Percentiles rank a stretch among this genome's conserved stretches.
Evolutionary conservation across 2,329 filamentous ascomycete species (phyloP).

Genomic region (Cyphellophora attinorum): DNA sequence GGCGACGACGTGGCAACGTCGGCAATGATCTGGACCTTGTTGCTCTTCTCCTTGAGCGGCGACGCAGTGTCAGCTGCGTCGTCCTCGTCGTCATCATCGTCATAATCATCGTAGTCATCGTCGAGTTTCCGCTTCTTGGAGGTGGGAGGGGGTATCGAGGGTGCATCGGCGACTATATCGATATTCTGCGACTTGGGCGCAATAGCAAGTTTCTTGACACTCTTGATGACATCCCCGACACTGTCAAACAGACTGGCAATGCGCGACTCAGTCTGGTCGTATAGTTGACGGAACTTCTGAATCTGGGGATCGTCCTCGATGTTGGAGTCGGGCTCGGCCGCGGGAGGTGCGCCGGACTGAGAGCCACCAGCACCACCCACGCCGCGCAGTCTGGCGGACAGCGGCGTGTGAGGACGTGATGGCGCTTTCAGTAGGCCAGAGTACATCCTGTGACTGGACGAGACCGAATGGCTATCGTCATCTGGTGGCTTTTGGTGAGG

Average conservation of each 20-base stretch:
- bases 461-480: slow-evolving; percentile 51
- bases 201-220: slow-evolving; percentile 4
- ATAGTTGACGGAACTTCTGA: slow-evolving; percentile 67
- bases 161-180: slow-evolving; percentile 17
- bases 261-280: slow-evolving; percentile 65
- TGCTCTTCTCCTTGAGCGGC: slow-evolving; percentile 40
- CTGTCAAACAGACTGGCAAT: slow-evolving; percentile 65
- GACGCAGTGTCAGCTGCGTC: slow-evolving; percentile 38
- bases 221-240: slow-evolving; percentile 19
- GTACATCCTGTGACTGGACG: slow-evolving; percentile 20
- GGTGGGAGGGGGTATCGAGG: slow-evolving; percentile 30
- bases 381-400: slow-evolving; percentile 28
- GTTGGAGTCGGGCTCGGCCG: slow-evolving; percentile 44
- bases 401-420: slow-evolving; percentile 34
- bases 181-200: slow-evolving; percentile 18
- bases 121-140: slow-evolving; percentile 69
- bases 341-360: slow-evolving; percentile 36
- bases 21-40: slow-evolving; percentile 19
- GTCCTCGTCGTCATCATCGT: slow-evolving; percentile 51
- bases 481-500: slow-evolving; percentile 48
- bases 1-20: slow-evolving; percentile 34
- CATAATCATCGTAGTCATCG: slow-evolving; percentile 62
- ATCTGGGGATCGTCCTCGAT: slow-evolving; percentile 62
- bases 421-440: slow-evolving; percentile 32
- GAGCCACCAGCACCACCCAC: slow-evolving; percentile 31